phyloP scores from a whole-genome alignment of 2,329 filamentous ascomycete genomes.

The Neonectria sp. region DNA sequence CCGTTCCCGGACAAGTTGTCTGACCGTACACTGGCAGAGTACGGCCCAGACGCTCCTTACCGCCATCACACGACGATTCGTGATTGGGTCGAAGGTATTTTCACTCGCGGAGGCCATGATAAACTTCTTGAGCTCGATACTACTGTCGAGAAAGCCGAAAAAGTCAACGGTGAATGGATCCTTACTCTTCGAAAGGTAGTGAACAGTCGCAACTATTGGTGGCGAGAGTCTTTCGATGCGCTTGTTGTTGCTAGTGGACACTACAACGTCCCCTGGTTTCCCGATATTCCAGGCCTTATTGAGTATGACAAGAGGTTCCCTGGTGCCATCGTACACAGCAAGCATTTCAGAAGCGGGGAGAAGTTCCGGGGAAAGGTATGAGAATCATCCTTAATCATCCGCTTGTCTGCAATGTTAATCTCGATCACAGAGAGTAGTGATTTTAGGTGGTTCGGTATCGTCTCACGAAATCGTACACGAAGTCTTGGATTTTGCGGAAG shows the following conservation, averaged over 20 bases:
- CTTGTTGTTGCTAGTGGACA: conserved; percentile 59
- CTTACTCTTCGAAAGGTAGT: conserved; percentile 63
- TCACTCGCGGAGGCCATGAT: conserved; percentile 18
- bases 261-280: conserved; percentile 58
- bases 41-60: conserved; percentile 12
- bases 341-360: conserved; percentile 54
- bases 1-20: conserved; percentile 24
- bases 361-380: conserved; percentile 40
- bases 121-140: conserved; percentile 62
- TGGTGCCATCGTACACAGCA: conserved; percentile 57
- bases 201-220: conserved; percentile 56
- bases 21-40: conserved; percentile 22
- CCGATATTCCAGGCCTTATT: conserved; percentile 57
- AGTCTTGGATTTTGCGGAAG: conserved; percentile 47
- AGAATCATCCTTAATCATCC: background rate
- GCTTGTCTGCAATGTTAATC: background rate
- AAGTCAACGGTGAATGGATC: conserved; percentile 61
- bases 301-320: conserved; percentile 56
- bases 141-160: conserved; percentile 69
- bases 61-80: conserved; percentile 23
- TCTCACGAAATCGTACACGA: conserved; percentile 71
- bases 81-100: conserved; percentile 27
- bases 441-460: conserved; percentile 72
- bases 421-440: conserved; percentile 61
- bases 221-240: conserved; percentile 58